phyloP scores from a whole-genome alignment of 768 basidiomycete genomes.

The Russula ochroleuca region DNA sequence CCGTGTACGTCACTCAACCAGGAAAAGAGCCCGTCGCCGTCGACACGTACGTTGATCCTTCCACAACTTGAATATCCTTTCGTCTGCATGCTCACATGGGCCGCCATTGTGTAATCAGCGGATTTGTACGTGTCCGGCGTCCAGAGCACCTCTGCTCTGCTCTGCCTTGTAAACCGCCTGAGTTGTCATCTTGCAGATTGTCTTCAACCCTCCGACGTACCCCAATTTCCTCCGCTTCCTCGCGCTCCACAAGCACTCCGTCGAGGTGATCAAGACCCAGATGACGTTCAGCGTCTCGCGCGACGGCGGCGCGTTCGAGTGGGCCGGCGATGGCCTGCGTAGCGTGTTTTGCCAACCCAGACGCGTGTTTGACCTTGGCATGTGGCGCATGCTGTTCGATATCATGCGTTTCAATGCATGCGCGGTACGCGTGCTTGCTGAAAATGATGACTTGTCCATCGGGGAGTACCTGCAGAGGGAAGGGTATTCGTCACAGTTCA shows the following conservation, averaged over 20 bases:
- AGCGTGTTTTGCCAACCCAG: slow-evolving; percentile 64
- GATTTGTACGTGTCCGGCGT: slow-evolving; percentile 3
- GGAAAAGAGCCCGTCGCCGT: slow-evolving; percentile 47
- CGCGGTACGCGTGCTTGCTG: slow-evolving; percentile 45
- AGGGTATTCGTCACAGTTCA: slow-evolving; percentile 62
- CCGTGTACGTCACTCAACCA: slow-evolving; percentile 49
- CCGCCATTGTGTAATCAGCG: background rate
- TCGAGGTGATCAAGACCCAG: slow-evolving; percentile 50
- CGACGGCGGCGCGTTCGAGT: slow-evolving; percentile 65
- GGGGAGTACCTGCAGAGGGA: slow-evolving; percentile 57
- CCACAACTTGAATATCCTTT: background rate
- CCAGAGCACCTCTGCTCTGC: background rate
- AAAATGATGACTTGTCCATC: slow-evolving; percentile 38
- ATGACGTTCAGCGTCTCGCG: slow-evolving; percentile 80
- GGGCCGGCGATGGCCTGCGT: slow-evolving; percentile 62
- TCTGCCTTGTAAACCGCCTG: background rate
- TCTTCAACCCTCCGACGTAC: slow-evolving; percentile 71
- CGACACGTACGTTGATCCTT: slow-evolving; percentile 54
- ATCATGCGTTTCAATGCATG: slow-evolving; percentile 70
- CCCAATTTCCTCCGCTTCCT: slow-evolving; percentile 77
- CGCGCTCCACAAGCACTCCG: slow-evolving; percentile 38
- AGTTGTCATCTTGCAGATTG: slow-evolving; percentile 46
- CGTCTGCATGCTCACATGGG: background rate
- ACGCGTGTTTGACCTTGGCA: slow-evolving; percentile 56
- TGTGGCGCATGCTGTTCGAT: slow-evolving; percentile 73